phyloP scores from a whole-genome alignment of 176 grass and related monocot species.

The Carex pumila region DNA sequence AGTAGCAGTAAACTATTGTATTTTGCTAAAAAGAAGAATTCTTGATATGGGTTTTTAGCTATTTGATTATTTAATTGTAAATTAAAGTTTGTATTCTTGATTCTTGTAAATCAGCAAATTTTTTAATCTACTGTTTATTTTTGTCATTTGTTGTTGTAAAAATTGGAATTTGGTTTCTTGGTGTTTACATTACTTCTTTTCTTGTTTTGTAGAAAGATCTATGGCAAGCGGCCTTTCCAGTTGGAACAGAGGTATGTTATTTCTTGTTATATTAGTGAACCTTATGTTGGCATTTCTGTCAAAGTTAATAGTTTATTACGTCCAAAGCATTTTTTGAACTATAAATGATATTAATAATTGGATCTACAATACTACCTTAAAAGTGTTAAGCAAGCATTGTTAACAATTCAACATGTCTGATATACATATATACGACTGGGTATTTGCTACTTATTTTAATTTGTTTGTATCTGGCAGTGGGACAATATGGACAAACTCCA shows the following conservation, averaged over 20 bases:
- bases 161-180: not conserved
- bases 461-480: constrained; percentile 45
- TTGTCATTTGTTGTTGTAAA: not conserved
- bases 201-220: constrained; percentile 19
- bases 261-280: too few species aligned
- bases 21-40: not conserved
- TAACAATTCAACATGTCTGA: not conserved
- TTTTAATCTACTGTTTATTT: not conserved
- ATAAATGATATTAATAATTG: not conserved
- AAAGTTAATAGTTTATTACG: not conserved
- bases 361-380: not conserved
- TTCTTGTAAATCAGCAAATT: not conserved
- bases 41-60: not conserved
- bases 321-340: not conserved
- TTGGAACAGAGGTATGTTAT: constrained; percentile 16
- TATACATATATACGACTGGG: not conserved
- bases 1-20: not conserved
- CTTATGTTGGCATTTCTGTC: not conserved
- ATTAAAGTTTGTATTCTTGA: not conserved
- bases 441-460: not conserved
- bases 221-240: constrained; percentile 22
- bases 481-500: constrained; percentile 83
- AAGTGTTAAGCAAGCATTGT: not conserved
- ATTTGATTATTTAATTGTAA: not conserved
- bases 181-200: not conserved